Evolutionary conservation across 345 rosid genomes (phyloP).

Genomic region (Salix brachista): DNA sequence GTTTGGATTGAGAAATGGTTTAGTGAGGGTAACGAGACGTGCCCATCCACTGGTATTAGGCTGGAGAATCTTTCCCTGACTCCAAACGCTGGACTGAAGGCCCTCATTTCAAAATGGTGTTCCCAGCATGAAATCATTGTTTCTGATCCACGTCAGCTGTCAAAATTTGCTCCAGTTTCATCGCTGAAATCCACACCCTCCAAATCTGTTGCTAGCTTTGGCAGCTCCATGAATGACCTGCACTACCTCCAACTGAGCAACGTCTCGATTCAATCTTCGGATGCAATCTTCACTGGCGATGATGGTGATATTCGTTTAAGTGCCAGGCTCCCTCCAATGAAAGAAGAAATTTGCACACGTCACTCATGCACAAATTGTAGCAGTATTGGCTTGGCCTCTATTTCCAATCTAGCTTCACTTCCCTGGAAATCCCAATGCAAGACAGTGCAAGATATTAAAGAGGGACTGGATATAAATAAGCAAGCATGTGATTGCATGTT

Average conservation of each 20-base stretch:
- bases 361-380: neutral
- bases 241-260: conserved; percentile 16
- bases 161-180: conserved; percentile 4
- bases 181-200: conserved; percentile 4
- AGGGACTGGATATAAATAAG: conserved; percentile 14
- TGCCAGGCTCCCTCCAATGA: conserved; percentile 3
- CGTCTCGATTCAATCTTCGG: conserved; percentile 26
- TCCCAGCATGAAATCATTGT: conserved; percentile 22
- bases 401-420: conserved; percentile 17
- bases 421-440: conserved; percentile 36
- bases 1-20: conserved; percentile 46
- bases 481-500: conserved; percentile 1
- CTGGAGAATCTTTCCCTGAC: conserved; percentile 24
- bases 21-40: conserved; percentile 26
- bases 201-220: conserved; percentile 37
- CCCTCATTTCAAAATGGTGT: conserved; percentile 33
- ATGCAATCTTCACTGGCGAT: neutral
- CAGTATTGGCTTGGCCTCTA: conserved; percentile 8
- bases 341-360: neutral
- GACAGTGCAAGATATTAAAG: conserved; percentile 27
- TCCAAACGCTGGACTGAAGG: conserved; percentile 28
- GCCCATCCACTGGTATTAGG: conserved; percentile 29
- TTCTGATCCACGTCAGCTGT: conserved; percentile 15
- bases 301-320: neutral
- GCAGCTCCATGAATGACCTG: conserved; percentile 29